Base-by-base conservation (phyloP, 1,139 yeast genomes). In the Lodderomyces metapsilosis region DNA sequence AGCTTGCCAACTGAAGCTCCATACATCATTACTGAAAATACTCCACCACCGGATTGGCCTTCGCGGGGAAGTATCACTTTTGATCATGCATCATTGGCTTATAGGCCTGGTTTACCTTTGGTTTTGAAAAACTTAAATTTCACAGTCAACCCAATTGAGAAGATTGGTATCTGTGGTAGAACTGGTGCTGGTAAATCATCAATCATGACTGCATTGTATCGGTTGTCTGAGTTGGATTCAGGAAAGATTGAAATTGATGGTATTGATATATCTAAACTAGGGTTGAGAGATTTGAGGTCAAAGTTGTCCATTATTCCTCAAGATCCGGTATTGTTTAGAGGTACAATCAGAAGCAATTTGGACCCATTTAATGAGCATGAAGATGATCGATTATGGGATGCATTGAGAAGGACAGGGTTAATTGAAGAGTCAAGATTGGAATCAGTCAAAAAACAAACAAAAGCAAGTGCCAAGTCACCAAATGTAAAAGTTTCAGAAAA, bases 251-350 rank as follows among this genome's bases (percentile, higher is more conserved):
- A 53, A 2, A 79, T 84, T 52, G 91, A 84, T 56, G 85, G 73
- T 1, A 51, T 81, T 27, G 85, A 83, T 54, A 79, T 79, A 41
- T 59, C 79, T 1, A 62, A 76, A 24, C 76, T 92, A 52, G 97
- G 96, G 5, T 74, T 92, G 50, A 76, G 74, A 42, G 83, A 82
- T 48, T 73, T 92, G 51, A 82, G 98, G 49, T 68, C 84, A 72
- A 58, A 87, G 69, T 87, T 52, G 80, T 66, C 96, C 1, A 89
- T 89, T 52, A 89, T 89, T 59, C 97, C 97, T 11, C 97, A 89
- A 64, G 97, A 89, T 59, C 96, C 97, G 16, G 88, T 95, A 0
- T 66, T 89, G 54, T 89, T 89, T 62, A 74, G 85, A 10, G 96
- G 96, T 41, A 83, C 94, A 0, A 74, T 89, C 43, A 76, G 89